Percentiles rank a stretch among this genome's conserved stretches.
Conservation (phyloP, 2,329 filamentous ascomycete species). For the Sphaceloma murrayae region DNA sequence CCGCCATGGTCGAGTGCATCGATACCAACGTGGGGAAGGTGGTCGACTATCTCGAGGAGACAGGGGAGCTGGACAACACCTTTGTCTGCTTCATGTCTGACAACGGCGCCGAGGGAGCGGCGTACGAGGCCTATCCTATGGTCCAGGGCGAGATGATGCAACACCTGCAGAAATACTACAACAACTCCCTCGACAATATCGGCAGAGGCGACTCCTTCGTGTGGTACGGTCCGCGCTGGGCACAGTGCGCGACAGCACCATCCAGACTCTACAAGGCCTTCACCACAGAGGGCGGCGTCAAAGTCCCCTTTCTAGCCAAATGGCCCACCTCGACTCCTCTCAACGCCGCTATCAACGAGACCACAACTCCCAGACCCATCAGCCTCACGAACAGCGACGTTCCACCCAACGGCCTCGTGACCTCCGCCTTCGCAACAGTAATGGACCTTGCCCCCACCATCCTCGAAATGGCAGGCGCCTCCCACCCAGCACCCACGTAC, state of each 20-base stretch:
- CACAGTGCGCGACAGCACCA: conserved; percentile 45
- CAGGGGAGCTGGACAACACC: conserved; percentile 53
- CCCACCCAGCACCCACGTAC: conserved; percentile 46
- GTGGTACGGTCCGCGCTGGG: conserved; percentile 52
- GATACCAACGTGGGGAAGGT: conserved; percentile 53
- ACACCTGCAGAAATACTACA: conserved; percentile 48
- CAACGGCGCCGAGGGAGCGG: conserved; percentile 41
- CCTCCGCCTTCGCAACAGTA: conserved; percentile 53
- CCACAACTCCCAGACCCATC: conserved; percentile 21
- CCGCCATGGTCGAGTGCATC: conserved; percentile 55
- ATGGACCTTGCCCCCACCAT: conserved; percentile 43
- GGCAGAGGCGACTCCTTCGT: conserved; percentile 49
- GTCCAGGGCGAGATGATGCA: conserved; percentile 46
- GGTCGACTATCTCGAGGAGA: conserved; percentile 45
- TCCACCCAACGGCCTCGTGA: conserved; percentile 43
- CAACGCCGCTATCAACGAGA: conserved; percentile 27
- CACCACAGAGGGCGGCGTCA: conserved; percentile 42
- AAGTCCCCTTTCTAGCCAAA: conserved; percentile 43
- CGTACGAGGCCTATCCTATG: conserved; percentile 39
- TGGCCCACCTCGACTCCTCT: conserved; percentile 24
- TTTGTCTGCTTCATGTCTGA: conserved; percentile 56
- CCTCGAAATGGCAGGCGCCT: conserved; percentile 39
- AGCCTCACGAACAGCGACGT: conserved; percentile 22
- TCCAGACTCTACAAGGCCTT: conserved; percentile 40
- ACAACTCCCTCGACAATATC: conserved; percentile 50